Conservation (phyloP, 164 flowering plant species). For the Litsea cubeba region DNA sequence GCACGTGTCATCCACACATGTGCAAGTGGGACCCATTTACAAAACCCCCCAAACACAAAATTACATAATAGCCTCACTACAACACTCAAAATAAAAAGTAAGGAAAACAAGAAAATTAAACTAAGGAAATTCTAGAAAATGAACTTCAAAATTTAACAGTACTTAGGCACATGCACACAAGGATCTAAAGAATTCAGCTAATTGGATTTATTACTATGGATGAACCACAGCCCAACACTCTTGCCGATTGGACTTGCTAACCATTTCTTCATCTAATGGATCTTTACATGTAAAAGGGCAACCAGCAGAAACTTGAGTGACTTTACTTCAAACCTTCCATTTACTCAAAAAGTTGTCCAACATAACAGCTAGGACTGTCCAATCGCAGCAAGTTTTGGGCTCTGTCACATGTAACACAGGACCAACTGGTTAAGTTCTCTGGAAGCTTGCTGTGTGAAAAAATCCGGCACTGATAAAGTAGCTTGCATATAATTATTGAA, state of each 20-base stretch:
- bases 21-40: too few species aligned
- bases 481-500: neutral
- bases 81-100: too few species aligned
- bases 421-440: too few species aligned
- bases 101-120: too few species aligned
- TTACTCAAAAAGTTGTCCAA: neutral
- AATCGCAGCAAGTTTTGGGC: neutral
- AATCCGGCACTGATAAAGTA: neutral
- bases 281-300: neutral
- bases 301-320: neutral
- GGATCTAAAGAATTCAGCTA: neutral
- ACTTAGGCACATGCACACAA: neutral
- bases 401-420: neutral
- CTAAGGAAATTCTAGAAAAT: too few species aligned
- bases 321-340: neutral
- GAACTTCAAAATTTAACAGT: too few species aligned
- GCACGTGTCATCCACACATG: too few species aligned
- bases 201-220: neutral
- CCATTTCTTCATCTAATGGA: neutral
- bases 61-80: too few species aligned
- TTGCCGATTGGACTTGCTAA: neutral
- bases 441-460: too few species aligned
- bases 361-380: neutral
- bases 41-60: too few species aligned
- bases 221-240: neutral